These are phyloP conservation scores for Saxophila tyrrhenica DNA, from an alignment of 495 filamentous ascomycete genomes.

Conservation along the genomic window DNA sequence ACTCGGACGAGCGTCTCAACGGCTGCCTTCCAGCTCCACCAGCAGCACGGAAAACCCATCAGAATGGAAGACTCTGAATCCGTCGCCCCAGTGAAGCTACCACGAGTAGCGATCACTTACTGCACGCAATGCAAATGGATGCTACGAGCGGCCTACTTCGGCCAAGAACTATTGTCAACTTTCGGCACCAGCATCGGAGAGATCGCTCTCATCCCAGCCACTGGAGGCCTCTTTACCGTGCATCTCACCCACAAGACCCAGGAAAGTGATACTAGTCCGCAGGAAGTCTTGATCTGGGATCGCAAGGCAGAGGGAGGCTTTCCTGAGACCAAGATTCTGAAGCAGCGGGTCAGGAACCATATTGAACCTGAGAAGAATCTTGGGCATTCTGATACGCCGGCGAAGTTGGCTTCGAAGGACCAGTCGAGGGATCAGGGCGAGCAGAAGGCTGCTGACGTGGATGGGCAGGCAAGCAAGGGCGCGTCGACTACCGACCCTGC, in stretches of 20 bases:
- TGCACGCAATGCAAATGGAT: conserved; percentile 57
- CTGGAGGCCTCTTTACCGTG: conserved; percentile 73
- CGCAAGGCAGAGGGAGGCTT: conserved; percentile 81
- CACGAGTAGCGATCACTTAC: conserved; percentile 32
- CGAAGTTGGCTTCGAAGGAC: conserved; percentile 19
- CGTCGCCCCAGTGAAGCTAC: conserved; percentile 14
- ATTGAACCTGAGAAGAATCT: conserved; percentile 66
- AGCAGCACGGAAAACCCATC: too few relatives aligned
- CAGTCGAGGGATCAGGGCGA: conserved; percentile 10
- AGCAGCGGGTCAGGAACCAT: conserved; percentile 72
- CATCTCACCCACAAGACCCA: conserved; percentile 26
- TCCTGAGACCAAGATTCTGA: conserved; percentile 80
- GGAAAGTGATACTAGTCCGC: background rate
- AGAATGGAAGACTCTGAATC: background rate
- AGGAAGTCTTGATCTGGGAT: conserved; percentile 65
- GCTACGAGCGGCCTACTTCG: conserved; percentile 56
- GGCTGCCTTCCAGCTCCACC: too few relatives aligned
- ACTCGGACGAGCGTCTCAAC: too few relatives aligned
- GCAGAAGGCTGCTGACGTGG: background rate
- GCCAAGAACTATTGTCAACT: conserved; percentile 95
- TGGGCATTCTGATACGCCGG: conserved; percentile 49
- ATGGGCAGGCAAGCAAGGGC: background rate
- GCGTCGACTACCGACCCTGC: background rate
- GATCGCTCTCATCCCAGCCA: conserved; percentile 76
- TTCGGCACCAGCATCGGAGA: conserved; percentile 80